Conservation (phyloP, 106 monocot species). For the Acorus gramineus region DNA sequence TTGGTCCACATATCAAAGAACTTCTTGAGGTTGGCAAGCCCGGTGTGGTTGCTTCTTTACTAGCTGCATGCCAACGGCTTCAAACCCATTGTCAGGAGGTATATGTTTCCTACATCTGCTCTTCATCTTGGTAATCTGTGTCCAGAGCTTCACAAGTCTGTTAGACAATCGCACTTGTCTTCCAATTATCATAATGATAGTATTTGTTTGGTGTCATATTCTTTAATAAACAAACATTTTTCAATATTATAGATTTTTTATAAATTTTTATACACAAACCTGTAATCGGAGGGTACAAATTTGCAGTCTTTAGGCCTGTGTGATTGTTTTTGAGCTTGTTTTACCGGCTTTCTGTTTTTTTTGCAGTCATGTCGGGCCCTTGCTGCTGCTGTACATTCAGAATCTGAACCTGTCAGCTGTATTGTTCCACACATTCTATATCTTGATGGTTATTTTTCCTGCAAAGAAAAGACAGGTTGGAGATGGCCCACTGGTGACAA, state of each 20-base stretch:
- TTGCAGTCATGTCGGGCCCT: slow-evolving; percentile 64
- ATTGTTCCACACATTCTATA: slow-evolving; percentile 68
- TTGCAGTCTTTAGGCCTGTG: no score
- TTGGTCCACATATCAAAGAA: slow-evolving; percentile 44
- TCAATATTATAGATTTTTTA: no score
- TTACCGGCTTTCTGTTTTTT: slow-evolving; percentile 1
- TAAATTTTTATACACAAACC: no score
- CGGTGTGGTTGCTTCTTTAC: slow-evolving; percentile 76
- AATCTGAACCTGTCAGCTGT: slow-evolving; percentile 29
- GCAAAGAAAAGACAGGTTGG: slow-evolving; percentile 48
- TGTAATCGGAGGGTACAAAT: no score
- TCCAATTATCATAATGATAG: background rate
- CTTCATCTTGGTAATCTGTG: slow-evolving; percentile 1
- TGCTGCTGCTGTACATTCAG: slow-evolving; percentile 44
- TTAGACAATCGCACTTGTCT: background rate
- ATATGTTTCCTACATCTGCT: background rate
- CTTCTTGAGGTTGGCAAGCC: slow-evolving; percentile 62
- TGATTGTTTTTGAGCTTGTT: no score
- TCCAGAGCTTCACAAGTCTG: background rate
- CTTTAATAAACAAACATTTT: no score
- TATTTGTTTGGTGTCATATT: slow-evolving; percentile 1
- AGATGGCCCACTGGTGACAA: slow-evolving; percentile 59
- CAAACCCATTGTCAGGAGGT: slow-evolving; percentile 63
- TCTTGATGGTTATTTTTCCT: slow-evolving; percentile 57
- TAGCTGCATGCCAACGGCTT: slow-evolving; percentile 71